These are phyloP conservation scores for Candida nanaspora DNA, from an alignment of 805 yeast species.

Conservation along the genomic window DNA sequence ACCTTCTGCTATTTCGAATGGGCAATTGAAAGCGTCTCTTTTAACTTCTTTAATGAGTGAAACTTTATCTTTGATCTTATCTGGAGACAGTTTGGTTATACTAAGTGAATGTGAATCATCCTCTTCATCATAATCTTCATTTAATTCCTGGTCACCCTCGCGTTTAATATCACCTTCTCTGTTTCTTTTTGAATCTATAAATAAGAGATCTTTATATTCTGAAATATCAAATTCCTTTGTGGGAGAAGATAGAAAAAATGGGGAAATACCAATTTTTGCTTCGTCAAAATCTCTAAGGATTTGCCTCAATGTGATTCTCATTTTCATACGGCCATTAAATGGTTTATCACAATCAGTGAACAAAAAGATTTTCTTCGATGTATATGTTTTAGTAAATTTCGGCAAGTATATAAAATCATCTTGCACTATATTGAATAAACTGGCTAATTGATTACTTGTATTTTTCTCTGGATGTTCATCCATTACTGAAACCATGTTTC, in stretches of 20 bases:
- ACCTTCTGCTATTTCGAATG: constrained; percentile 47
- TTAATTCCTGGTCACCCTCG: not conserved
- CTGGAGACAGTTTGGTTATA: constrained; percentile 34
- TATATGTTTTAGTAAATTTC: constrained; percentile 35
- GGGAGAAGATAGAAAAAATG: constrained; percentile 47
- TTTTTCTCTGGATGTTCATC: constrained; percentile 13
- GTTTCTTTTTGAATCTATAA: constrained; percentile 11
- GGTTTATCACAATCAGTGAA: constrained; percentile 77
- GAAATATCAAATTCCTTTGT: constrained; percentile 34
- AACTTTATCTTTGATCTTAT: constrained; percentile 40
- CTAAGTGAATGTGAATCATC: constrained; percentile 19
- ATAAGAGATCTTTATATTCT: constrained; percentile 47
- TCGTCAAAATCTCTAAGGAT: constrained; percentile 55
- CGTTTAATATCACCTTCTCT: constrained; percentile 3
- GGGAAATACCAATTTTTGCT: constrained; percentile 45
- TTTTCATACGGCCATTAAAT: constrained; percentile 30
- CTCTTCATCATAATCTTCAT: constrained; percentile 3
- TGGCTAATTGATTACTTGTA: constrained; percentile 28
- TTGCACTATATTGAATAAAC: constrained; percentile 42
- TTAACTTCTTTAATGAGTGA: constrained; percentile 53
- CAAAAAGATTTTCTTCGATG: constrained; percentile 54
- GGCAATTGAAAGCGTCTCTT: constrained; percentile 55
- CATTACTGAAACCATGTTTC: constrained; percentile 9
- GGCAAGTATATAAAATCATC: constrained; percentile 44
- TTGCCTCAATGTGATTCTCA: constrained; percentile 44